Conservation (phyloP, 495 filamentous ascomycete species). For the Amphirosellinia nigrospora region DNA sequence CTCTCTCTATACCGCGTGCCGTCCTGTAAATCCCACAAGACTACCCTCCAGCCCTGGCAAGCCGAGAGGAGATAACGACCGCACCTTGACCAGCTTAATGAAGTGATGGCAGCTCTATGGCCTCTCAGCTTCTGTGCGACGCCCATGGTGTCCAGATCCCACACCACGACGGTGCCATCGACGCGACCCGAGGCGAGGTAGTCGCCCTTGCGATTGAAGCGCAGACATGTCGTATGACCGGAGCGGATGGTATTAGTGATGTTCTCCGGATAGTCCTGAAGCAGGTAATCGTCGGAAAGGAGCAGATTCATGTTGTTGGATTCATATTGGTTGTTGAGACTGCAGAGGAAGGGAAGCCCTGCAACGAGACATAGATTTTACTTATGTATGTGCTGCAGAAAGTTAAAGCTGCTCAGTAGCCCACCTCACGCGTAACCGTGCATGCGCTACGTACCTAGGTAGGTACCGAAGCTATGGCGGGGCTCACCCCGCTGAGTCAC, state of each 20-base stretch:
- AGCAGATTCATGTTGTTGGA: slow-evolving; percentile 54
- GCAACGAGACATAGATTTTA: neutral
- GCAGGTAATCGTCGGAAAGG: slow-evolving; percentile 66
- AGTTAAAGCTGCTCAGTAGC: neutral
- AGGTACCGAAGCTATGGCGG: neutral
- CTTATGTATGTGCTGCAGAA: neutral
- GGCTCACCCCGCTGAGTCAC: slow-evolving; percentile 5
- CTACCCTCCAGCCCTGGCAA: slow-evolving; percentile 94
- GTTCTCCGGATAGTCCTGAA: slow-evolving; percentile 92
- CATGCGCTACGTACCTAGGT: neutral
- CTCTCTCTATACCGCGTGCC: slow-evolving; percentile 64
- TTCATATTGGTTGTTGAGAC: slow-evolving; percentile 25
- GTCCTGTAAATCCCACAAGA: slow-evolving; percentile 90
- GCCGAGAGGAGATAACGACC: slow-evolving; percentile 92
- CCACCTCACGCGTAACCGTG: neutral
- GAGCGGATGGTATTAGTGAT: slow-evolving; percentile 84
- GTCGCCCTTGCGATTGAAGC: slow-evolving; percentile 93
- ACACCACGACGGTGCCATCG: slow-evolving; percentile 93
- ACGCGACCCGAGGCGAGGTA: slow-evolving; percentile 92
- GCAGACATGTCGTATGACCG: slow-evolving; percentile 68
- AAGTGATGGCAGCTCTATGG: slow-evolving; percentile 89
- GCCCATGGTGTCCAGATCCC: slow-evolving; percentile 95
- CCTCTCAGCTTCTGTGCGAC: slow-evolving; percentile 91
- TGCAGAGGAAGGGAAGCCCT: neutral
- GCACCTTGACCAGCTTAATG: slow-evolving; percentile 90